phyloP scores from a whole-genome alignment of 75 land plant genomes.

The Azolla pinnata region DNA sequence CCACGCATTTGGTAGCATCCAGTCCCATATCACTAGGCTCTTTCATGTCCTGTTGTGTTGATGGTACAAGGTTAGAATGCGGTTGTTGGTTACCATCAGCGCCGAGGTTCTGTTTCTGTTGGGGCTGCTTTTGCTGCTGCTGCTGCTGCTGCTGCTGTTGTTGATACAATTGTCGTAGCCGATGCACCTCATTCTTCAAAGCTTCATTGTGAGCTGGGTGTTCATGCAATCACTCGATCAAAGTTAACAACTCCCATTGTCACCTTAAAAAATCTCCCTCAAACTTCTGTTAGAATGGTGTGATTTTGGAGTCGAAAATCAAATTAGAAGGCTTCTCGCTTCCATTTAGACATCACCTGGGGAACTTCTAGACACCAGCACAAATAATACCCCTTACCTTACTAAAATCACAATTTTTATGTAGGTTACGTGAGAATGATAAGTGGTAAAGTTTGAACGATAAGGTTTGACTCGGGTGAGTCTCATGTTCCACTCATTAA shows the following conservation, averaged over 20 bases:
- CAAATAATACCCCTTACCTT: too few species aligned
- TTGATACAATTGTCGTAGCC: constrained; percentile 46
- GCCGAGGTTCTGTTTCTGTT: not conserved
- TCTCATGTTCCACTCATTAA: too few species aligned
- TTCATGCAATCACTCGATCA: not conserved
- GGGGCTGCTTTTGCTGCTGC: constrained; percentile 8
- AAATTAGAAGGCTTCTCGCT: too few species aligned
- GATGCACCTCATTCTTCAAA: constrained; percentile 59
- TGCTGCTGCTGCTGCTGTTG: constrained; percentile 46
- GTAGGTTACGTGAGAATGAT: too few species aligned
- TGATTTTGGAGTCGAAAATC: too few species aligned
- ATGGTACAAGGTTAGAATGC: not conserved
- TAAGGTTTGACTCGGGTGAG: too few species aligned
- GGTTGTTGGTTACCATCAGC: not conserved
- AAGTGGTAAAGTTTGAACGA: too few species aligned
- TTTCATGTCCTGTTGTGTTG: not conserved
- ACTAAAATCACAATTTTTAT: too few species aligned
- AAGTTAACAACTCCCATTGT: not conserved
- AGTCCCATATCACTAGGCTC: not conserved
- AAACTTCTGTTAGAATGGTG: too few species aligned
- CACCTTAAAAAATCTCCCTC: not conserved
- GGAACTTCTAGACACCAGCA: too few species aligned
- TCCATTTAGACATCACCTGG: too few species aligned
- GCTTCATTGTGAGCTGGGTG: constrained; percentile 67
- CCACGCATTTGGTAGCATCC: not conserved